A percentile compares a stretch with the other conserved stretches of the same genome.
phyloP scores from a whole-genome alignment of 1,139 yeast genomes.

The Nematodospora anomalae region DNA sequence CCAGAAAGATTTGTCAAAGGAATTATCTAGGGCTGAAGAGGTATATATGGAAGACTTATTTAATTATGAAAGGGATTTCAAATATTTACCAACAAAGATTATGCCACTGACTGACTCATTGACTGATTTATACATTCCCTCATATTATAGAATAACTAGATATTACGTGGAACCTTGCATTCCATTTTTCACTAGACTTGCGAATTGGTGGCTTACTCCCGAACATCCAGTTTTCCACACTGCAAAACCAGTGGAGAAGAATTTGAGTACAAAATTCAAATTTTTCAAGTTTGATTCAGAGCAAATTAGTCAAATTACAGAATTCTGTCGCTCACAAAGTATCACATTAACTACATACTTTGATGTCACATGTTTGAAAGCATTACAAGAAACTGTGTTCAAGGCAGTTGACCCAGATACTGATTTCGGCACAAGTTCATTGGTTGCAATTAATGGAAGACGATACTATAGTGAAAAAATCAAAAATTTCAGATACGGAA shows the following conservation, averaged over 20 bases:
- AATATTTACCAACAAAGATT: slow-evolving; percentile 12
- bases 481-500: slow-evolving; percentile 20
- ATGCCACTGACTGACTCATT: slow-evolving; percentile 13
- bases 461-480: slow-evolving; percentile 23
- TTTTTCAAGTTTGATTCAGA: slow-evolving; percentile 18
- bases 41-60: slow-evolving; percentile 12
- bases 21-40: slow-evolving; percentile 12
- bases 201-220: slow-evolving; percentile 12
- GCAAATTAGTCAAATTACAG: slow-evolving; percentile 14
- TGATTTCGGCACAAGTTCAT: slow-evolving; percentile 17
- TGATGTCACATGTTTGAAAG: slow-evolving; percentile 20
- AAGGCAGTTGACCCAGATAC: slow-evolving; percentile 12
- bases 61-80: slow-evolving; percentile 12
- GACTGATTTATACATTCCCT: slow-evolving; percentile 17
- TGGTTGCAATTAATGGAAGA: slow-evolving; percentile 29
- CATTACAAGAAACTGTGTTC: slow-evolving; percentile 26
- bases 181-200: slow-evolving; percentile 10
- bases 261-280: slow-evolving; percentile 17
- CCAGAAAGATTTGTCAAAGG: slow-evolving; percentile 29
- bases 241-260: slow-evolving; percentile 14
- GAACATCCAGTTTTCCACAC: slow-evolving; percentile 17
- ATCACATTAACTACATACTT: slow-evolving; percentile 31
- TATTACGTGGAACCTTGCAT: slow-evolving; percentile 10
- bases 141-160: slow-evolving; percentile 6
- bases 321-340: slow-evolving; percentile 20